Evolutionary conservation across 2,329 filamentous ascomycete genomes (phyloP).

Genomic region (Alternaria brassicicola): DNA sequence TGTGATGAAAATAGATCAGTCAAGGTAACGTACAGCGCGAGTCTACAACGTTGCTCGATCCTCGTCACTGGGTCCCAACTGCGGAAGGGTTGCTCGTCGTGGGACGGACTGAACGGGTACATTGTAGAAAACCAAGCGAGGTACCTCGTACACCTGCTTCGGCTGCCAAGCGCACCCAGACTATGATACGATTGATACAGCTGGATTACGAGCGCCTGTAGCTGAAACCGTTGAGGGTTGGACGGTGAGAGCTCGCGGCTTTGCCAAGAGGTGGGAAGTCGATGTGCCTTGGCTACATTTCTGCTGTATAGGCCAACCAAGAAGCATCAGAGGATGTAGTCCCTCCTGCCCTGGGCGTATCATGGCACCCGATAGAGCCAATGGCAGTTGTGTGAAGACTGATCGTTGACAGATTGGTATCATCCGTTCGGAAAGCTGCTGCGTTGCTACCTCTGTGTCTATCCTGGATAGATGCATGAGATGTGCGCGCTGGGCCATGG

Average conservation of each 20-base stretch:
- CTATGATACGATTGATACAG: not conserved
- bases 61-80: not conserved
- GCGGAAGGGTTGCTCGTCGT: not conserved
- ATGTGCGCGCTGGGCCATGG: not conserved
- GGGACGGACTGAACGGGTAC: not conserved
- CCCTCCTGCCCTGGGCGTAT: conserved; percentile 1
- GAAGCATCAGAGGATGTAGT: not conserved
- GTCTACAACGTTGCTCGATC: not conserved
- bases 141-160: not conserved
- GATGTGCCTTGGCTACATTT: too few relatives aligned
- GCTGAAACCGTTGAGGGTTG: not conserved
- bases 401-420: not conserved
- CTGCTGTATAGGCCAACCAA: not conserved
- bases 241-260: not conserved
- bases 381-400: not conserved
- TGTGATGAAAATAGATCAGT: not conserved
- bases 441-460: not conserved
- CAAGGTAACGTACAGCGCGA: not conserved
- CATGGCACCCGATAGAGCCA: not conserved
- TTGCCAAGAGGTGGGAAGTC: not conserved
- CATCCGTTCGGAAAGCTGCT: not conserved
- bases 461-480: not conserved
- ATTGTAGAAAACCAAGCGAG: not conserved
- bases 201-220: not conserved
- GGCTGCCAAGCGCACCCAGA: not conserved